Base-by-base conservation (phyloP, 2,329 filamentous ascomycete genomes). In the Arthrinium phaeospermum region DNA sequence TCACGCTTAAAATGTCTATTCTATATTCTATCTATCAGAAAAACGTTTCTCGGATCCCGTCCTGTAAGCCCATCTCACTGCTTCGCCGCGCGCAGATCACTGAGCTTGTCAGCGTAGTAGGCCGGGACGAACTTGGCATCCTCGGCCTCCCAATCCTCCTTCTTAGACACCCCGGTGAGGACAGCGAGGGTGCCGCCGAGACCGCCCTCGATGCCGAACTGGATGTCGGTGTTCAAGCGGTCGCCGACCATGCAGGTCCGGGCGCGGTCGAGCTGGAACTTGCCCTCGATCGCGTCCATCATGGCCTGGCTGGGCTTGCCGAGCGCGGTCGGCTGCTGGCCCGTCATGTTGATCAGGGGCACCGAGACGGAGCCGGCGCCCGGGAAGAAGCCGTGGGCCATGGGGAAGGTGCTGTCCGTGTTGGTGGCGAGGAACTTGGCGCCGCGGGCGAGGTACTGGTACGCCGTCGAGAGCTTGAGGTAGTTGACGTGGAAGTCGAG, bases 231-330 rank as follows among this genome's bases (percentile, higher is more conserved):
- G 81, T 98, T 94, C 75, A 98, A 86, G 44, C 96, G 89, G 82
- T 99, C 96, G 8, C 96, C 96, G 61, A 99, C 90, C 96, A 99
- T 99, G 83, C 96, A 98, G 0, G 96, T 94, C 77, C 91, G 91
- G 73, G 88, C 90, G 49, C 95, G 90, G 81, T 98, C 92, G 71
- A 99, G 92, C 76, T 93, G 88, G 82, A 98, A 98, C 83, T 97
- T 98, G 72, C 96, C 96, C 86, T 98, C 96, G 72, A 99, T 93
- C 3, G 96, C 95, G 82, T 98, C 96, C 96, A 99, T 98, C 96
- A 99, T 99, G 4, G 96, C 96, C 85, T 98, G 95, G 81, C 94
- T 98, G 3, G 96, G 96, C 85, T 99, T 99, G 0, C 96, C 96
- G 53, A 98, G 85, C 3, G 94, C 91, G 45, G 94, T 83, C 0